phyloP scores from a whole-genome alignment of 1,139 yeast genomes.

The Yamadazyma buinensis region DNA sequence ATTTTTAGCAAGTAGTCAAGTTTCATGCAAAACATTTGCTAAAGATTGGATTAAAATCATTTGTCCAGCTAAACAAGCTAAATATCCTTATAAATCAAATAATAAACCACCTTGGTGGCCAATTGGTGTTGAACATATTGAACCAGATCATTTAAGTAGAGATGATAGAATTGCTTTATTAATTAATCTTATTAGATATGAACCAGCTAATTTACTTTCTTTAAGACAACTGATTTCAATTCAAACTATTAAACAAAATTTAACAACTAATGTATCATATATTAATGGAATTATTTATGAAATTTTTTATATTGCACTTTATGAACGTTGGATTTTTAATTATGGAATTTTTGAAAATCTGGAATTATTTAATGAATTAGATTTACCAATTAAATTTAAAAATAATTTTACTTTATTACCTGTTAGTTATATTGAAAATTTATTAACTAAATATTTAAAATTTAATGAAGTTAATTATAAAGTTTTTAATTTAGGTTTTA shows the following conservation, averaged over 20 bases:
- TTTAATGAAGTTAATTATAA: slow-evolving; percentile 3
- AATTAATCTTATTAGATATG: slow-evolving; percentile 35
- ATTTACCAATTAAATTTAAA: slow-evolving; percentile 1
- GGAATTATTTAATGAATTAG: slow-evolving; percentile 10
- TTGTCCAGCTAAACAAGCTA: slow-evolving; percentile 67
- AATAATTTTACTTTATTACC: not conserved
- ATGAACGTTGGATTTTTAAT: slow-evolving; percentile 23
- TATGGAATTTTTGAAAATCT: slow-evolving; percentile 7
- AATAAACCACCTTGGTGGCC: slow-evolving; percentile 76
- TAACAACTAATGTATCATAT: slow-evolving; percentile 3
- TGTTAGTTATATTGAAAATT: slow-evolving; percentile 1
- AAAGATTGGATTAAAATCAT: slow-evolving; percentile 64
- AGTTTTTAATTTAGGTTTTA: slow-evolving; percentile 1
- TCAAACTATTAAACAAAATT: not conserved
- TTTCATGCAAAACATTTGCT: slow-evolving; percentile 57
- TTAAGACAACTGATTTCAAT: slow-evolving; percentile 17
- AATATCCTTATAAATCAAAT: slow-evolving; percentile 59
- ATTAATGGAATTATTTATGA: slow-evolving; percentile 17
- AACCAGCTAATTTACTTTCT: slow-evolving; percentile 18
- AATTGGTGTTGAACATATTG: slow-evolving; percentile 49
- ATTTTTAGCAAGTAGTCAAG: slow-evolving; percentile 32
- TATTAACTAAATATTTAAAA: not conserved
- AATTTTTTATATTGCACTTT: slow-evolving; percentile 25
- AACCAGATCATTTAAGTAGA: slow-evolving; percentile 71
- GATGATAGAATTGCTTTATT: slow-evolving; percentile 50